Base-by-base conservation (phyloP, 2,329 filamentous ascomycete species). In the Ciborinia camelliae region DNA sequence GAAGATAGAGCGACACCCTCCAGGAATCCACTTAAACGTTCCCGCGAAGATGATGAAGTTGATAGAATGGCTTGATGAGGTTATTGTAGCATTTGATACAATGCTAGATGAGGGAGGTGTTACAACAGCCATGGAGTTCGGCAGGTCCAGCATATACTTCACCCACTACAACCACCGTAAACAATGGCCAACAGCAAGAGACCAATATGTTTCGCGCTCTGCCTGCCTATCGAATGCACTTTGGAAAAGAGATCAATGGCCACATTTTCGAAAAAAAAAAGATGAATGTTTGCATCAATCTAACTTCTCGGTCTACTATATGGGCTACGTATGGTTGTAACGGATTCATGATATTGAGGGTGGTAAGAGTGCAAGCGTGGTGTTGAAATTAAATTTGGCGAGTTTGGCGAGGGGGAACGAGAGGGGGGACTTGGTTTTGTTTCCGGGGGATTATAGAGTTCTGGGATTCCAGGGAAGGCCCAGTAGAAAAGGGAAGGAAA, bases 381-480 rank as follows among this genome's bases (percentile, higher is more conserved):
- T 69, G 0, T 70, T 86, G 5, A 72, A 76, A 7, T 68, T 84
- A 32, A 82, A 77, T 3, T 73, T 86, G 1, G 83, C 80, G 0
- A 79, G 76, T 30, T 70, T 86, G 45, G 79, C 81, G 1, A 75
- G 84, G 2, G 79, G 80, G 0, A 81, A 84, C 65, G 77, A 80
- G 48, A 74, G 73, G n/a, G 84, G 84, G 0, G 80, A 82, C 66
- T 77, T 76, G 55, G 79, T 84, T 18, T 70, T 86, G 12, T 85
- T 83, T 71, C 83, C 83, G 0, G 84, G 82, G 0, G 77, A 77
- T 23, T 86, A 86, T 68, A 76, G n/a, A n/a, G n/a, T n/a, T n/a
- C n/a, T n/a, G n/a, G n/a, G n/a, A n/a, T n/a, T n/a, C n/a, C n/a
- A n/a, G n/a, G n/a, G n/a, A n/a, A n/a, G n/a, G n/a, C n/a, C n/a